Conservation (phyloP, 2,329 filamentous ascomycete species). For the Alternaria postmessia region DNA sequence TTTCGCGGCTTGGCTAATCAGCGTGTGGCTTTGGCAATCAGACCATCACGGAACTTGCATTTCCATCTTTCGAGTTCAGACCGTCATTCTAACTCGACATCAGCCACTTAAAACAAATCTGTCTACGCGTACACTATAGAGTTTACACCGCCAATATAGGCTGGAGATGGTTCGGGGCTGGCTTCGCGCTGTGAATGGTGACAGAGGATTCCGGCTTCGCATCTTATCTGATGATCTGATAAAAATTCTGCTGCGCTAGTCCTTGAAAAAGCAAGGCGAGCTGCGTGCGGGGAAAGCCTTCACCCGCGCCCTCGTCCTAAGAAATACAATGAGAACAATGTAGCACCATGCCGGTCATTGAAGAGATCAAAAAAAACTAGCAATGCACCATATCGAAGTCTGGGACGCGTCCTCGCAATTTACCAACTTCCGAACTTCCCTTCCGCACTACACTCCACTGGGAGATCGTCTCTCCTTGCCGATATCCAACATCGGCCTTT, state of each 20-base stretch:
- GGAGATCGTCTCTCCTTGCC: background rate
- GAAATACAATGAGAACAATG: background rate
- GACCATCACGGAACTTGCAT: background rate
- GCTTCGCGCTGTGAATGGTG: constrained; percentile 7
- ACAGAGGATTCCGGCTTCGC: constrained; percentile 13
- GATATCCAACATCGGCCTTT: background rate
- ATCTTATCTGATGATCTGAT: constrained; percentile 30
- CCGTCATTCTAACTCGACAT: background rate
- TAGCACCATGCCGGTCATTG: background rate
- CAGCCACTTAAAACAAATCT: background rate
- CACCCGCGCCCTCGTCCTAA: background rate
- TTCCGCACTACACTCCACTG: background rate
- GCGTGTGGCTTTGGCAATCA: background rate
- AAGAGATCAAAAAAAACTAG: fast-evolving
- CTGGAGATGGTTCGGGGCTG: constrained; percentile 12
- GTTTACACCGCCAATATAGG: background rate
- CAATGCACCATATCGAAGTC: background rate
- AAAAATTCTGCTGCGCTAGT: constrained; percentile 10
- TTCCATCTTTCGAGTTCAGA: background rate
- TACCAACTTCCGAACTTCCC: background rate
- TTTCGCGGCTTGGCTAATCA: background rate
- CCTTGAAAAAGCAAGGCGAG: background rate
- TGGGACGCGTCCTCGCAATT: background rate
- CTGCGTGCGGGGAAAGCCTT: background rate
- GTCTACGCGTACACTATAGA: background rate